Percentiles rank a stretch among this genome's conserved stretches.
These are phyloP conservation scores for Gelatoporia subvermispora DNA, from an alignment of 768 basidiomycete genomes.

Conservation along the genomic window DNA sequence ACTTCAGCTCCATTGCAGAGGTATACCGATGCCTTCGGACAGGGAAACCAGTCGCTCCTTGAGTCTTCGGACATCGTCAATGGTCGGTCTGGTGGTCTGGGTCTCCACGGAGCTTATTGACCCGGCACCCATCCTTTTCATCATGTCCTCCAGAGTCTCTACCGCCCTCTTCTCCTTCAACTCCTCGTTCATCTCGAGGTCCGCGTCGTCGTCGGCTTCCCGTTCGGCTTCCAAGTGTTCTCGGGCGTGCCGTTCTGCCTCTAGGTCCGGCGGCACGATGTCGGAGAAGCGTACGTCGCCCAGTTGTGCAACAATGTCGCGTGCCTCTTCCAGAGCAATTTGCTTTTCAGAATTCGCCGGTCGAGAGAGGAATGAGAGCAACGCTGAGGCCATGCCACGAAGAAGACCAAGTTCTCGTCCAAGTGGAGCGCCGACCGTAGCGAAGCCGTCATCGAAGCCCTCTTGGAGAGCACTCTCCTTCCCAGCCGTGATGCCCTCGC, in stretches of 20 bases:
- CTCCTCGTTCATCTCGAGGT: conserved; percentile 29
- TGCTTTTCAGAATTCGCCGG: conserved; percentile 12
- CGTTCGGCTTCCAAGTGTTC: conserved; percentile 51
- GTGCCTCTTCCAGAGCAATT: conserved; percentile 37
- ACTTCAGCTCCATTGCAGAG: conserved; percentile 17
- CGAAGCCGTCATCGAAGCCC: conserved; percentile 88
- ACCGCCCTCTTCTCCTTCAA: conserved; percentile 43
- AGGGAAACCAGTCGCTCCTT: conserved; percentile 13
- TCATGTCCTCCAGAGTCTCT: conserved; percentile 54
- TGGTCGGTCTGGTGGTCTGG: conserved; percentile 12
- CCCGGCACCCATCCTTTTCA: conserved; percentile 35
- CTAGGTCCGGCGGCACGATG: conserved; percentile 68
- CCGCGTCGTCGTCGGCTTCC: conserved; percentile 19
- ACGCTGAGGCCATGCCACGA: conserved; percentile 64
- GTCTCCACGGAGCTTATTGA: neutral
- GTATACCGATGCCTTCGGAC: conserved; percentile 8
- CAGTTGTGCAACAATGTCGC: conserved; percentile 53
- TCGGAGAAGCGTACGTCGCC: conserved; percentile 61
- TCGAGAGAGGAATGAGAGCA: conserved; percentile 52
- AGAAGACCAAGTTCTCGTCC: conserved; percentile 76
- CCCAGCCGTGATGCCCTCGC: conserved; percentile 93
- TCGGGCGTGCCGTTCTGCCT: conserved; percentile 73
- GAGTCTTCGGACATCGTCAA: conserved; percentile 17
- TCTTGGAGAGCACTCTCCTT: conserved; percentile 84
- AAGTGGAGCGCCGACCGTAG: conserved; percentile 61